These are phyloP conservation scores for Pelargonium cotyledonis DNA, from an alignment of 441 rosid species.

Conservation along the genomic window DNA sequence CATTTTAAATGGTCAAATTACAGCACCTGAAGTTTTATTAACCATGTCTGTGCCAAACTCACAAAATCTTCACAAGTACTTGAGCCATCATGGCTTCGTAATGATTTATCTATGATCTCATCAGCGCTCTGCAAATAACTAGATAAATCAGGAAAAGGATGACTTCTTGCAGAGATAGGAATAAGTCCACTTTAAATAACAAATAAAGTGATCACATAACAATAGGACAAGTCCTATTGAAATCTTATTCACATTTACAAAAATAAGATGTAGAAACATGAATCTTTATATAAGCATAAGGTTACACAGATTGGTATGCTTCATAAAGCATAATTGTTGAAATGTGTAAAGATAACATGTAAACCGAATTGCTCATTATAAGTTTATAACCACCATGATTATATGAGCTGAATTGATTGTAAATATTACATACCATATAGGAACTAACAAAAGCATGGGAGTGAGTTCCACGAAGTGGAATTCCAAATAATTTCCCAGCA, in stretches of 20 bases:
- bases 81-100: constrained; percentile 54
- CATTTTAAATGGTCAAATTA: constrained; percentile 7
- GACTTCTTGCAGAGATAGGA: constrained; percentile 7
- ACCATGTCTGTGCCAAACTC: constrained; percentile 59
- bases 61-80: constrained; percentile 75
- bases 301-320: background rate
- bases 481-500: constrained; percentile 77
- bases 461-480: constrained; percentile 92
- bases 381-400: background rate
- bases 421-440: constrained; percentile 53
- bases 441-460: constrained; percentile 98
- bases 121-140: constrained; percentile 56
- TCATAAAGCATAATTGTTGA: background rate
- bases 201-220: background rate
- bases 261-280: background rate
- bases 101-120: constrained; percentile 65
- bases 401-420: background rate
- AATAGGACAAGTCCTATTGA: background rate
- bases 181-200: background rate
- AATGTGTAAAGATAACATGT: background rate
- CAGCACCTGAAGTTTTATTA: constrained; percentile 67
- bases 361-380: background rate
- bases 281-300: background rate
- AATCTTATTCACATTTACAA: background rate
- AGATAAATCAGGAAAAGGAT: constrained; percentile 17